Conservation (phyloP, 768 basidiomycete genomes). For the Boletus subparvulus region DNA sequence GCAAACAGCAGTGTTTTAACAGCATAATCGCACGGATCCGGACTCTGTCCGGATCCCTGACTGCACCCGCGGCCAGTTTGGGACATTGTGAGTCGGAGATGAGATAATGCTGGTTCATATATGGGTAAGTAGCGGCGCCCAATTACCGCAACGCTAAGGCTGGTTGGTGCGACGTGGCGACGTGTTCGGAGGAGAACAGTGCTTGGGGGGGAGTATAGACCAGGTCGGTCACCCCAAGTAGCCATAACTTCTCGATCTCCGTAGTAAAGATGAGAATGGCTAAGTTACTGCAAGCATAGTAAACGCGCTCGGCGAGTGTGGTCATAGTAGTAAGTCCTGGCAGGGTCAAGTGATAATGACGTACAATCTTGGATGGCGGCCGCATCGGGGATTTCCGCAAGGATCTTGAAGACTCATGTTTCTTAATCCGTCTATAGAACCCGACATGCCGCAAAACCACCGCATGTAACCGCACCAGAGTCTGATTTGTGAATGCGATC, state of each 20-base stretch:
- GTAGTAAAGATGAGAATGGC: not conserved
- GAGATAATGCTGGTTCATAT: not conserved
- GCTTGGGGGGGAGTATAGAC: no score
- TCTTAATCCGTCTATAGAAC: not conserved
- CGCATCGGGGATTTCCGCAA: not conserved
- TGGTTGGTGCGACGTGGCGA: no score
- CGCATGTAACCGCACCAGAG: not conserved
- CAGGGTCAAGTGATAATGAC: not conserved
- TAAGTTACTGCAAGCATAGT: not conserved
- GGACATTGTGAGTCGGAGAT: not conserved
- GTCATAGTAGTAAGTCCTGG: no score
- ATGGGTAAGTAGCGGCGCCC: no score
- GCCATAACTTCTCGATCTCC: no score
- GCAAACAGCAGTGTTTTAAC: not conserved
- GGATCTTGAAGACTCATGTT: not conserved
- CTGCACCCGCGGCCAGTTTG: not conserved
- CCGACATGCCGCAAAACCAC: not conserved
- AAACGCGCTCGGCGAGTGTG: not conserved
- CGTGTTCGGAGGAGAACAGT: no score
- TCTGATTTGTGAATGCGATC: not conserved
- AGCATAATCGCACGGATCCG: not conserved
- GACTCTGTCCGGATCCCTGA: not conserved
- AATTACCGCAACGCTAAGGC: no score
- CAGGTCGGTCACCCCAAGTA: no score
- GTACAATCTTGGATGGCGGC: not conserved